A percentile compares a stretch with the other conserved stretches of the same genome.
phyloP scores from a whole-genome alignment of 2,329 filamentous ascomycete genomes.

The Fusarium sp. region DNA sequence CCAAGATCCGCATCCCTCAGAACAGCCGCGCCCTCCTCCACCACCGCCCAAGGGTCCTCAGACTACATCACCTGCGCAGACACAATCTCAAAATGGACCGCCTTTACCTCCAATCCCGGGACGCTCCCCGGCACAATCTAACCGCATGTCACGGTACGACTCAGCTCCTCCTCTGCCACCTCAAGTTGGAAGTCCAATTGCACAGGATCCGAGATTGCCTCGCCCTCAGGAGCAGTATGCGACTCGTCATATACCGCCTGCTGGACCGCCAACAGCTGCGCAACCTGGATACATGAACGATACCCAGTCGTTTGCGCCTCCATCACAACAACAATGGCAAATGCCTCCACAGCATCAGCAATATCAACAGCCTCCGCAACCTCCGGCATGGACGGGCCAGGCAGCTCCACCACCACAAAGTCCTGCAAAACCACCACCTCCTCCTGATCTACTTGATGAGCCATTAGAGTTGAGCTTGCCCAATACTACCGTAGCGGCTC shows the following conservation, averaged over 20 bases:
- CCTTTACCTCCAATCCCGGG: conserved; percentile 41
- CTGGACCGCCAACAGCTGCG: conserved; percentile 14
- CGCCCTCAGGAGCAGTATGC: conserved; percentile 30
- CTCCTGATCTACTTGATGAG: conserved; percentile 65
- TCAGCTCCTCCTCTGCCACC: conserved; percentile 57
- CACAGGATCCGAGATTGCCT: conserved; percentile 20
- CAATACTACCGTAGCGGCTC: conserved; percentile 67
- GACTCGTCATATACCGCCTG: conserved; percentile 24
- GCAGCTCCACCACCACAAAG: conserved; percentile 32
- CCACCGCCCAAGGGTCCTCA: conserved; percentile 65
- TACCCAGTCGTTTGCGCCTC: conserved; percentile 21
- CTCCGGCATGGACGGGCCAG: conserved; percentile 39
- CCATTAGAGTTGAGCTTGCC: conserved; percentile 63
- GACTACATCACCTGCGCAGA: conserved; percentile 43
- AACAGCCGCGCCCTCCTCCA: conserved; percentile 53
- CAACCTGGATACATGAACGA: conserved; percentile 33
- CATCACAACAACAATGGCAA: conserved; percentile 40
- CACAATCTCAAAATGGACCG: conserved; percentile 41
- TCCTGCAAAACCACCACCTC: conserved; percentile 47
- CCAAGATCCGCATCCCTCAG: conserved; percentile 46
- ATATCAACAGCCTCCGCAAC: conserved; percentile 33
- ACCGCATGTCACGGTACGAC: conserved; percentile 55
- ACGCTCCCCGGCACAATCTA: conserved; percentile 21
- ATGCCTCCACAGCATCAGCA: conserved; percentile 28
- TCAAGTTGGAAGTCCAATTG: conserved; percentile 34